Conservation (phyloP, 176 grass and related monocot species). For the Alloteropsis semialata region DNA sequence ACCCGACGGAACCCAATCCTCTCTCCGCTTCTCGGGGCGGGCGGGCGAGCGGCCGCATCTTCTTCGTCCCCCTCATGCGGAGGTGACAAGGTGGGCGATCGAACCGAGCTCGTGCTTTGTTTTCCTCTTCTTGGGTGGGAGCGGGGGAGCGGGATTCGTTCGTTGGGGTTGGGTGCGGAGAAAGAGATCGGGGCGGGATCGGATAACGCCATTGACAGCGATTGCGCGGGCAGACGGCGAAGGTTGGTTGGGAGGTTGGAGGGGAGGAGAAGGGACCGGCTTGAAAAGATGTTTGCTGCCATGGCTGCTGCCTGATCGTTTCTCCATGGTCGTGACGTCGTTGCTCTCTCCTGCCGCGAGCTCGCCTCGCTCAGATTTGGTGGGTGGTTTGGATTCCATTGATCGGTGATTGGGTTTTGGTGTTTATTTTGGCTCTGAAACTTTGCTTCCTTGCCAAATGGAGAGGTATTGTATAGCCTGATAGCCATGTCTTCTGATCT, state of each 20-base stretch:
- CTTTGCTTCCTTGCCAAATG: constrained; percentile 4
- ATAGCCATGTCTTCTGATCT: neutral
- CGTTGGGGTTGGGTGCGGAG: constrained; percentile 11
- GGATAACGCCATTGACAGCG: constrained; percentile 16
- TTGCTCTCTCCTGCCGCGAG: neutral
- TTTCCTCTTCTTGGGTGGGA: neutral
- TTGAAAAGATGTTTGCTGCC: neutral
- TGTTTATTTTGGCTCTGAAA: neutral
- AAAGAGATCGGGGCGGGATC: neutral
- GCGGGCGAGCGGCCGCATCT: neutral
- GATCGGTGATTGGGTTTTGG: neutral
- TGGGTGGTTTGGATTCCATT: neutral
- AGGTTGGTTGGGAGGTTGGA: constrained; percentile 8
- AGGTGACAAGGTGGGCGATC: constrained; percentile 31
- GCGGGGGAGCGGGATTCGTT: neutral
- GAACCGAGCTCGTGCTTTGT: neutral
- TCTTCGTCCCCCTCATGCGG: constrained; percentile 13
- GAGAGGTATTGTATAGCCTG: neutral
- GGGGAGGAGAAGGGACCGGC: neutral
- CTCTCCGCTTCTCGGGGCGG: neutral
- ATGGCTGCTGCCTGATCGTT: neutral
- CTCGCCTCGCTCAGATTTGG: neutral
- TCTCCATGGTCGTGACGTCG: neutral
- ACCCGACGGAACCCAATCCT: neutral
- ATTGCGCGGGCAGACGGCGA: neutral